Base-by-base conservation (phyloP, 2,329 filamentous ascomycete genomes). In the Colletotrichum cereale region DNA sequence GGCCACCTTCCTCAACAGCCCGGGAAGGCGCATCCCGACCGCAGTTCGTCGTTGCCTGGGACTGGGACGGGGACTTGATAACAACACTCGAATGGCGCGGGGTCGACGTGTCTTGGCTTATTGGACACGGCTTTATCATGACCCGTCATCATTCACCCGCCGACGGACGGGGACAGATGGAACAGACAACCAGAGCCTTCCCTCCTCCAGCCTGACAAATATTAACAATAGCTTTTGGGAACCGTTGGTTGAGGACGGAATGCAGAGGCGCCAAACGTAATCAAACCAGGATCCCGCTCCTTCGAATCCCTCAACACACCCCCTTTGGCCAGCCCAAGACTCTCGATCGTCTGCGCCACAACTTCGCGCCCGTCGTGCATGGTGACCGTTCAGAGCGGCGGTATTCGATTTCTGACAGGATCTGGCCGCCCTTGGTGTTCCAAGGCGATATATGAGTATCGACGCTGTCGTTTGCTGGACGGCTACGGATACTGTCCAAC, bases 1-100 rank as follows among this genome's bases (percentile, higher is more conserved):
- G 62, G 65, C 57, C 57, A 67, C 64, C 29, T 61, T 24, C 53
- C 64, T 50, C 34, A 42, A 38, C 36, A 50, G 64, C 55, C 64
- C 31, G 31, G 64, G 14, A 66, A 56, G 57, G 57, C 48, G 58
- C 58, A 40, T 36, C 5, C 63, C 31, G 60, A 42, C 47, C 34
- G 21, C 42, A 26, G 34, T 34, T 44, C 62, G 40, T 44, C 18
- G 57, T 48, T 67, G 57, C 57, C 48, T 48, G 31, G 31, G 8
- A 8, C 8, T 8, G 31, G n/a, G n/a, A n/a, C n/a, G n/a, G n/a
- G 47, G 47, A 26, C n/a, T 44, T 12, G 42, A n/a, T 52, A 36
- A 38, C 40, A 48, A 67, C 44, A 62, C n/a, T n/a, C n/a, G n/a
- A n/a, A n/a, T n/a, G n/a, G n/a, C n/a, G n/a, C n/a, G n/a, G n/a